These are phyloP conservation scores for Apium graveolens DNA, from an alignment of 129 eudicot genomes.

Conservation along the genomic window DNA sequence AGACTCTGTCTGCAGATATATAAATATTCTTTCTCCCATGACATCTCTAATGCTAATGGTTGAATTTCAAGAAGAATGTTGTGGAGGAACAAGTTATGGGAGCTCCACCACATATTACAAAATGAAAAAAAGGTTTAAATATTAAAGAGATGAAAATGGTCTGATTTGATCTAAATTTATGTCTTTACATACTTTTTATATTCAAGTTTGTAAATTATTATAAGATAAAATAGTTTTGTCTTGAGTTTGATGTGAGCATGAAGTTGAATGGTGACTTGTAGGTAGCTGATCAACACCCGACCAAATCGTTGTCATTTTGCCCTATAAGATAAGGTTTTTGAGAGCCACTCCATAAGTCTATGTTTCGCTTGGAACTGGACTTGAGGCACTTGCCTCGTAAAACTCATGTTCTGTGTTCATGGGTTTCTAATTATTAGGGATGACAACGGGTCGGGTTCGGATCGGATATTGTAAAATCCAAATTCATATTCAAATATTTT, in stretches of 20 bases:
- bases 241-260: neutral
- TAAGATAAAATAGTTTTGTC: neutral
- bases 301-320: neutral
- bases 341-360: neutral
- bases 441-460: too few relatives aligned
- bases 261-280: neutral
- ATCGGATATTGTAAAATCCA: too few relatives aligned
- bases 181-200: neutral
- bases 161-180: neutral
- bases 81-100: neutral
- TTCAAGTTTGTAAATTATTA: neutral
- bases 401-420: slow-evolving; percentile 2
- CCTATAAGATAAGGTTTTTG: neutral
- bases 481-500: too few relatives aligned
- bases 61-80: neutral
- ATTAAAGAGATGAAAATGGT: neutral
- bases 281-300: slow-evolving; percentile 9
- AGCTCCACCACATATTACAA: slow-evolving; percentile 1
- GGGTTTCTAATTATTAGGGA: neutral
- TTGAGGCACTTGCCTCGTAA: neutral
- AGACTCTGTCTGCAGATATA: neutral
- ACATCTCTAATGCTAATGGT: neutral
- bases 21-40: neutral
- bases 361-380: neutral
- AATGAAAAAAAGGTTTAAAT: neutral